phyloP scores from a whole-genome alignment of 2,329 filamentous ascomycete genomes.

The Zasmidium angulare region DNA sequence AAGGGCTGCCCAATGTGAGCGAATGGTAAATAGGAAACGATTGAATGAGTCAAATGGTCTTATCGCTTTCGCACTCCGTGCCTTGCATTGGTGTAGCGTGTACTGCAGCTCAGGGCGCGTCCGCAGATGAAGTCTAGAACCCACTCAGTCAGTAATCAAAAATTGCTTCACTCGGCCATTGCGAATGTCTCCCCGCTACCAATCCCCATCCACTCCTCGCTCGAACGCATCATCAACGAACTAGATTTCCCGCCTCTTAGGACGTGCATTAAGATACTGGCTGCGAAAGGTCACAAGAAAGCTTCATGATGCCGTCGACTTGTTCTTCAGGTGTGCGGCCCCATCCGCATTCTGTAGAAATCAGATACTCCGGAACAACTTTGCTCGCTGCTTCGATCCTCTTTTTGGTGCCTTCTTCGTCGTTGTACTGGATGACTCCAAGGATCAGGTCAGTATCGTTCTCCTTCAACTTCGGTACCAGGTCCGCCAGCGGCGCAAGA shows the following conservation, averaged over 20 bases:
- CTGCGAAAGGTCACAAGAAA: conserved; percentile 1
- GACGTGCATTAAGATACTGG: neutral
- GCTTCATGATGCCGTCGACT: conserved; percentile 5
- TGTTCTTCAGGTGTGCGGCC: conserved; percentile 25
- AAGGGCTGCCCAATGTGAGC: neutral
- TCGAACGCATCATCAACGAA: neutral
- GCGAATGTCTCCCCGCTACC: neutral
- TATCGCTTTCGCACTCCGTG: neutral
- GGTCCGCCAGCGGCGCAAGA: conserved; percentile 38
- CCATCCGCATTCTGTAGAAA: conserved; percentile 44
- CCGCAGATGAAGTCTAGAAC: neutral
- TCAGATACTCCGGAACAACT: conserved; percentile 36
- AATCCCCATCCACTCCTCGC: neutral
- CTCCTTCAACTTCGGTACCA: conserved; percentile 31
- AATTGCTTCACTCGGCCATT: neutral
- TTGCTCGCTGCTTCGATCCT: conserved; percentile 39
- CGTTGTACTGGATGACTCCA: conserved; percentile 41
- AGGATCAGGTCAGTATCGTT: conserved; percentile 39
- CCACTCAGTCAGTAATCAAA: neutral
- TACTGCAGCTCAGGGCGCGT: too few species aligned
- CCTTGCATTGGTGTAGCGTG: too few species aligned
- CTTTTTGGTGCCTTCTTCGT: conserved; percentile 39
- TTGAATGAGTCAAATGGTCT: neutral
- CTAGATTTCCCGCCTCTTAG: too few species aligned
- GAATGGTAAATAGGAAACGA: too few species aligned